Conservation (phyloP, 2,329 filamentous ascomycete species). For the Colletotrichum theobromicola region DNA sequence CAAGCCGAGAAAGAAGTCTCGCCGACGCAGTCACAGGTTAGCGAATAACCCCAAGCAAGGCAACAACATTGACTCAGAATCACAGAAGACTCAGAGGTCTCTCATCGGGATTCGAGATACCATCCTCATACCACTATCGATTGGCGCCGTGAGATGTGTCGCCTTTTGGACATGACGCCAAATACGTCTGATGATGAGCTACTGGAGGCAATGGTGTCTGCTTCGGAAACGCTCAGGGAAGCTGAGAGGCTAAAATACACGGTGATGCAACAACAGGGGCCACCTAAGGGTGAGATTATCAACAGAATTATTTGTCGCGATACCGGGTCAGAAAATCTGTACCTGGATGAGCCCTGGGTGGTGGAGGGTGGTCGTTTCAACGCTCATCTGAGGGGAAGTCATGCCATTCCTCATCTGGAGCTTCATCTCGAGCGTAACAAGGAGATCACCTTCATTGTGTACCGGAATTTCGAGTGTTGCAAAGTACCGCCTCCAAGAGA, state of each 20-base stretch:
- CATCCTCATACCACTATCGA: not conserved
- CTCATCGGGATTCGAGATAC: not conserved
- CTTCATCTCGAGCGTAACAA: not conserved
- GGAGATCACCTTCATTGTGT: not conserved
- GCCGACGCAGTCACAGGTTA: no score
- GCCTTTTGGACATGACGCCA: not conserved
- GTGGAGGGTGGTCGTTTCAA: not conserved
- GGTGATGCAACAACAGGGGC: not conserved
- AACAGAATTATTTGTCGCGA: not conserved
- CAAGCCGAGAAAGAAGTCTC: fast-evolving
- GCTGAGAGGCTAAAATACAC: not conserved
- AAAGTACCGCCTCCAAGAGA: not conserved
- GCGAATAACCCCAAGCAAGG: no score
- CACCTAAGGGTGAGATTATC: not conserved
- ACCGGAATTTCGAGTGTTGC: not conserved
- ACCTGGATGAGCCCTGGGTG: not conserved
- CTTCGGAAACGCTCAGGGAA: not conserved
- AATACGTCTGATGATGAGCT: not conserved
- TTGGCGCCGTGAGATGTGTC: not conserved
- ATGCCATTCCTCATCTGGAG: not conserved
- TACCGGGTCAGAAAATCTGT: not conserved
- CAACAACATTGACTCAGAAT: no score
- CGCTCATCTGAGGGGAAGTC: not conserved
- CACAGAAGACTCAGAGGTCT: not conserved
- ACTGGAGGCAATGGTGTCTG: not conserved